Evolutionary conservation across 176 grass and related monocot species (phyloP).

Genomic region (Chloris gayana): DNA sequence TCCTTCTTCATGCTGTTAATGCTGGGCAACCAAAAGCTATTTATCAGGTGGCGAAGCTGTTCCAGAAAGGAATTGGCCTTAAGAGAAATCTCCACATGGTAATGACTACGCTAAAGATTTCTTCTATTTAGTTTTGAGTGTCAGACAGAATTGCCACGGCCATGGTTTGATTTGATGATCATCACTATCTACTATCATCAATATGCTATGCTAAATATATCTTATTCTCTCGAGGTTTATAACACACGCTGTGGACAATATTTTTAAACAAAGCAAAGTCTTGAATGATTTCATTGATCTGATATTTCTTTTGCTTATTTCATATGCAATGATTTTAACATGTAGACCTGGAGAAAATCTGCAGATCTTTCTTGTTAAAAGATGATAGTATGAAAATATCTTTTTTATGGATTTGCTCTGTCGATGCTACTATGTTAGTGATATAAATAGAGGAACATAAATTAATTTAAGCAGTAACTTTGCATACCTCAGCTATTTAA

Average conservation of each 20-base stretch:
- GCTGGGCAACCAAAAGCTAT: slow-evolving; percentile 95
- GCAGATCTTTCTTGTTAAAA: background rate
- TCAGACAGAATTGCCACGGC: background rate
- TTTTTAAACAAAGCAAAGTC: background rate
- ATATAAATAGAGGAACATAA: background rate
- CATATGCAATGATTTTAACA: background rate
- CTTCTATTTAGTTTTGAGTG: background rate
- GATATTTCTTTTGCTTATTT: slow-evolving; percentile 4
- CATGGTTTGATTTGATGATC: slow-evolving; percentile 9
- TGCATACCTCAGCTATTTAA: slow-evolving; percentile 10
- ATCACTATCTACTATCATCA: background rate
- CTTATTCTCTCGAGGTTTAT: background rate
- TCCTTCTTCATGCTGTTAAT: slow-evolving; percentile 83
- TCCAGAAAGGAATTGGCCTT: slow-evolving; percentile 89
- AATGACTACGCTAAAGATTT: slow-evolving; percentile 30
- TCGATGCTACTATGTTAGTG: background rate
- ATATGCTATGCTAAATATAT: background rate
- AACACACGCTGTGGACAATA: slow-evolving; percentile 10
- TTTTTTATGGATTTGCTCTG: background rate
- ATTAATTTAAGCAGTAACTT: background rate
- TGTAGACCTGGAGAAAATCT: background rate
- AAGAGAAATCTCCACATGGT: slow-evolving; percentile 98
- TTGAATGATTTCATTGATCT: slow-evolving; percentile 23
- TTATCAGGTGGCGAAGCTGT: slow-evolving; percentile 96
- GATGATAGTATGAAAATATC: background rate